A percentile compares a stretch with the other conserved stretches of the same genome.
These are phyloP conservation scores for Bipolaris bicolor DNA, from an alignment of 2,329 filamentous ascomycete species.

Conservation along the genomic window DNA sequence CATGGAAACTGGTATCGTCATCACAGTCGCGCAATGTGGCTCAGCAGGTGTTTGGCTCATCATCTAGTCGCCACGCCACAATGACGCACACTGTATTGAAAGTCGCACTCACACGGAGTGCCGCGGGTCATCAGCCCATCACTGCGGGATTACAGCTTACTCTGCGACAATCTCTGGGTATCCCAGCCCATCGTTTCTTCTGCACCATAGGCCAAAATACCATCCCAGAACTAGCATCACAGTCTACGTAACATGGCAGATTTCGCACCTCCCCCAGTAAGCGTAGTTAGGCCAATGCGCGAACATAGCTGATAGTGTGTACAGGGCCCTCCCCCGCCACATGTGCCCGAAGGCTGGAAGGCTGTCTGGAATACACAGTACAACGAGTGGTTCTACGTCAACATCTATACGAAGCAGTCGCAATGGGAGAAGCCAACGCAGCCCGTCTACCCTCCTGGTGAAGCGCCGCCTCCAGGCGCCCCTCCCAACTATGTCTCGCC, in stretches of 20 bases:
- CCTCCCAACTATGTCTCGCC: slow-evolving; percentile 70
- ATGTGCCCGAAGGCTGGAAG: slow-evolving; percentile 80
- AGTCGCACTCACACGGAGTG: slow-evolving; percentile 13
- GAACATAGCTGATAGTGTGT: slow-evolving; percentile 13
- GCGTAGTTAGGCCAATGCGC: slow-evolving; percentile 10
- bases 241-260: slow-evolving; percentile 37
- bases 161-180: slow-evolving; percentile 7
- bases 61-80: slow-evolving; percentile 26
- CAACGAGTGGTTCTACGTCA: slow-evolving; percentile 93
- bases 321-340: slow-evolving; percentile 62
- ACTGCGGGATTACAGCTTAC: slow-evolving; percentile 16
- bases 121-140: slow-evolving; percentile 20
- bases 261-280: slow-evolving; percentile 45
- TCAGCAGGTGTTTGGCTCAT: slow-evolving; percentile 20
- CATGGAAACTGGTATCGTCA: background rate
- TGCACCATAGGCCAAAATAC: background rate
- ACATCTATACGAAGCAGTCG: slow-evolving; percentile 84
- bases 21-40: slow-evolving; percentile 14
- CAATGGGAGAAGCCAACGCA: slow-evolving; percentile 86
- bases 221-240: background rate
- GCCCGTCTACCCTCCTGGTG: slow-evolving; percentile 63
- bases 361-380: slow-evolving; percentile 85
- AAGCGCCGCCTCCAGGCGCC: slow-evolving; percentile 61
- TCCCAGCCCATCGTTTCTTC: background rate
- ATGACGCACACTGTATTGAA: slow-evolving; percentile 28